Evolutionary conservation across 2,329 filamentous ascomycete genomes (phyloP), one percentile per base, ranked within the genome.

Genomic region (Cladophialophora carrionii): DNA sequence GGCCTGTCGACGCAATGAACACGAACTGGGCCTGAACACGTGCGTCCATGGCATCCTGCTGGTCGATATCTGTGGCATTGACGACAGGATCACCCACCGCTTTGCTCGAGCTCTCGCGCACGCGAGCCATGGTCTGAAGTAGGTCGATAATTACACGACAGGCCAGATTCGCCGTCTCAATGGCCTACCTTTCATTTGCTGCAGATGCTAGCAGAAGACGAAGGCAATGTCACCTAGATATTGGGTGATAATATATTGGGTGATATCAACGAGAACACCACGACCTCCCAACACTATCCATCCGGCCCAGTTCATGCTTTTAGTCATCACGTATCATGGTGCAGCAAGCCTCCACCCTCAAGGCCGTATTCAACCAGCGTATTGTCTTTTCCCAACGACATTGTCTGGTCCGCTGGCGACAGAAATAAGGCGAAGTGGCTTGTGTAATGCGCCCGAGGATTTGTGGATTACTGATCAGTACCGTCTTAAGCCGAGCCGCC

Each of bases 1-100:
- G 29, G 1, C 65, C 65, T 3, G 57, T 64, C 2, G 52, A 61
- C 2, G 61, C 10, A 48, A 67, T 46, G 57, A 67, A 67, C 46
- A 67, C 17, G 6, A 67, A 64, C 12, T 57, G 61, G n/a, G 49
- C 55, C 32, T 52, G 32, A 17, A 31, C 12, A 20, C 41, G 43
- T 2, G 31, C 53, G 17, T 37, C n/a, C n/a, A 22, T 24, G 0
- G 10, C 26, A n/a, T 59, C 29, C 22, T 46, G 22, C 31, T 57
- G 31, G 54, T n/a, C 31, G 8, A 10, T 32, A 14, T 5, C 14
- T 4, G 26, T 24, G 31, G 24, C 12, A 6, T 29, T 22, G 22
- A 3, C 14, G 29, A 29, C 24, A 24, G 22, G 48, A 26, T 51
- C 10, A 29, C 4, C 22, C n/a, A 20, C 24, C 26, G 24, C 24